Percentiles rank a stretch among this genome's conserved stretches.
phyloP scores from a whole-genome alignment of 2,329 filamentous ascomycete genomes.

The Calonectria montana region DNA sequence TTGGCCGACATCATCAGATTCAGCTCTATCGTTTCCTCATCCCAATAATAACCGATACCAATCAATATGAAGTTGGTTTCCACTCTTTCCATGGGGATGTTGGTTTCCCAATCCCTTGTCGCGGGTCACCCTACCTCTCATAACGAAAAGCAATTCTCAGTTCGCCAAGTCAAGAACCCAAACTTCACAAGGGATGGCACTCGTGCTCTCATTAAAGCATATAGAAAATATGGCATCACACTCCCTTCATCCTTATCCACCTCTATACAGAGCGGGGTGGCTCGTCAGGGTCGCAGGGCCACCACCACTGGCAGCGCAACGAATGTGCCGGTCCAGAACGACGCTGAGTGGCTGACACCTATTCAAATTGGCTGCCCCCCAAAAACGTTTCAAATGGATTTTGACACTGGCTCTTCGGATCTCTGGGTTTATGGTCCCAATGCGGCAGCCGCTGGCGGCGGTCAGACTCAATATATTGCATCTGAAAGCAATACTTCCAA shows the following conservation, averaged over 20 bases:
- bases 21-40: background rate
- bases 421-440: constrained; percentile 62
- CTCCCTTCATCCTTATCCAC: constrained; percentile 39
- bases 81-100: background rate
- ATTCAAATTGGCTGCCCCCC: constrained; percentile 57
- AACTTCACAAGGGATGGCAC: constrained; percentile 49
- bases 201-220: constrained; percentile 47
- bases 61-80: background rate
- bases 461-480: constrained; percentile 55
- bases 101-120: constrained; percentile 7
- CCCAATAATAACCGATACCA: background rate
- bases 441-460: constrained; percentile 52
- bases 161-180: constrained; percentile 52
- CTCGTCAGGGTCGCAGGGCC: constrained; percentile 37
- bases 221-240: constrained; percentile 50
- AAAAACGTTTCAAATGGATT: constrained; percentile 56
- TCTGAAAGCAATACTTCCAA: constrained; percentile 52
- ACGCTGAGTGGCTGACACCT: constrained; percentile 53
- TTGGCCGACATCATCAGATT: background rate
- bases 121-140: background rate
- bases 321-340: constrained; percentile 43
- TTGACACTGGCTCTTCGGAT: constrained; percentile 60
- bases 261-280: constrained; percentile 18
- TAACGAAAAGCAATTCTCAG: constrained; percentile 37
- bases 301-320: constrained; percentile 43